Evolutionary conservation across 257 asterid species (phyloP).

Genomic region (Solanum acaule): DNA sequence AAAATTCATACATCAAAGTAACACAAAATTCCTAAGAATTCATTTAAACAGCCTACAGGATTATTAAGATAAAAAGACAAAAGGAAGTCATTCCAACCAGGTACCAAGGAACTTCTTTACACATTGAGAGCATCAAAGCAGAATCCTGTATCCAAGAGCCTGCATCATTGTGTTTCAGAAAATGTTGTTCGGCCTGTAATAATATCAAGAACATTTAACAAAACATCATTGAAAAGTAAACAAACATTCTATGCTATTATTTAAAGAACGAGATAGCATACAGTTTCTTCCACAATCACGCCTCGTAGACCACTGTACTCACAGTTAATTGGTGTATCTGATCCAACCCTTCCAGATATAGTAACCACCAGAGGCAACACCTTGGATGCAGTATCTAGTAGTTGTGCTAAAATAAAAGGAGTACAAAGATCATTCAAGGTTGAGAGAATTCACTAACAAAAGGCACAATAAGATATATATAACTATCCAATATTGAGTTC

Average conservation of each 20-base stretch:
- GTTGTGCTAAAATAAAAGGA: slow-evolving; percentile 43
- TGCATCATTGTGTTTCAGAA: slow-evolving; percentile 94
- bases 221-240: neutral
- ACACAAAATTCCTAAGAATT: neutral
- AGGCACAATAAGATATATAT: neutral
- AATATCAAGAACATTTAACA: neutral
- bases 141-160: slow-evolving; percentile 99
- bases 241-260: neutral
- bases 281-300: slow-evolving; percentile 98
- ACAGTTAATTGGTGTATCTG: slow-evolving; percentile 82
- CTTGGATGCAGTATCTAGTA: slow-evolving; percentile 77
- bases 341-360: slow-evolving; percentile 89
- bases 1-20: neutral
- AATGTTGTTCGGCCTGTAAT: slow-evolving; percentile 91
- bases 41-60: neutral
- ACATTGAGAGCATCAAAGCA: slow-evolving; percentile 92
- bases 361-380: slow-evolving; percentile 86
- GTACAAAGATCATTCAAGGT: neutral
- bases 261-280: slow-evolving; percentile 17
- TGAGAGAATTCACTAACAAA: neutral
- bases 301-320: slow-evolving; percentile 92
- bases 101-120: slow-evolving; percentile 98
- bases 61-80: neutral
- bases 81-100: slow-evolving; percentile 48
- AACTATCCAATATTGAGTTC: neutral